Base-by-base conservation (phyloP, 345 rosid species). In the Populus euphratica region DNA sequence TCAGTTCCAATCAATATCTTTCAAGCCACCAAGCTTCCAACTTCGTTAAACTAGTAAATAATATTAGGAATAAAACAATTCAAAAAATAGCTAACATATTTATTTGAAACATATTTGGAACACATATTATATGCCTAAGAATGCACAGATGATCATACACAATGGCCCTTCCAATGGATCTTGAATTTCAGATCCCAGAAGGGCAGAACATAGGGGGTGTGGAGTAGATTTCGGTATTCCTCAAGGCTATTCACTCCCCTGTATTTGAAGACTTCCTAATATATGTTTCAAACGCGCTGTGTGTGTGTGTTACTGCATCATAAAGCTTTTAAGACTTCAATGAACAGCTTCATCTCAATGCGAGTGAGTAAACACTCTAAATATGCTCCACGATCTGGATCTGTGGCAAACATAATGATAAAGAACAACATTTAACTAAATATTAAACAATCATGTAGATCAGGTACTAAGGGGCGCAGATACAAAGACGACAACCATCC, bases 81-180 rank as follows among this genome's bases (percentile, higher is more conserved):
- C 9, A 12, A 36, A 31, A 14, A 12, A 29, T 54, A 47, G 14
- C 20, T 6, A 18, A 33, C 16, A 49, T 49, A 7, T 33, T 20
- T 68, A 52, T 76, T 17, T 5, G 66, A 56, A 64, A 31, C 5
- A 12, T 11, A 9, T 6, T 35, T 65, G 63, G 11, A 33, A 52
- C 17, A 52, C 20, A 18, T 54, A 31, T 33, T 66, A 16, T 75
- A 47, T 17, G 31, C 52, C 74, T 27, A 38, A 20, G 38, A 50
- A 68, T 68, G 29, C 38, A 69, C 72, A 20, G 68, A 65, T 44
- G 56, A 75, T 75, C 72, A 50, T 69, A 76, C 54, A 41, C 27
- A 56, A 29, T 0, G 29, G 63, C 63, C 29, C 63, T n/a, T 59
- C 64, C n/a, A 21, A 29, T 6, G 59, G 35, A 56, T 59, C 67